Conservation (phyloP, 1,284 basidiomycete species). For the Heterobasidion annosum region DNA sequence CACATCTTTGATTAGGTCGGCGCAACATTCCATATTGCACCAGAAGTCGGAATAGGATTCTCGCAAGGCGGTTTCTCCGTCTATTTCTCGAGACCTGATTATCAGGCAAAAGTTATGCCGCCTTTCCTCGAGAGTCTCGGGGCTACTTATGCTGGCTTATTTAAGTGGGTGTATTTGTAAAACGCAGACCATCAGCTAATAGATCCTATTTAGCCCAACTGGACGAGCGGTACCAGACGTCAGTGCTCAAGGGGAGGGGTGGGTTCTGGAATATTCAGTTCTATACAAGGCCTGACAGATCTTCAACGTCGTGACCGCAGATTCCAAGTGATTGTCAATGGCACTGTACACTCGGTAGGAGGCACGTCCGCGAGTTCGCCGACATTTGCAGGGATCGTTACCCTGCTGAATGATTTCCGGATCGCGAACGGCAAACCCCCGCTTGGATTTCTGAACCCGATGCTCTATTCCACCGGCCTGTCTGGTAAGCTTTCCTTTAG, state of each 20-base stretch:
- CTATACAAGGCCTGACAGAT: neutral
- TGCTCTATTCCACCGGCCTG: slow-evolving; percentile 34
- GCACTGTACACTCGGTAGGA: slow-evolving; percentile 21
- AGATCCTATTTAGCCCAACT: slow-evolving; percentile 8
- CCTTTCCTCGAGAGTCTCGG: slow-evolving; percentile 23
- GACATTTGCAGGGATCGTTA: slow-evolving; percentile 42
- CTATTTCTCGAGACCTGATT: slow-evolving; percentile 29
- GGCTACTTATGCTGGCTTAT: slow-evolving; percentile 18
- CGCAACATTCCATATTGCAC: slow-evolving; percentile 16
- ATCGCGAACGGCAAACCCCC: slow-evolving; percentile 29
- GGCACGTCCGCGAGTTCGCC: slow-evolving; percentile 56
- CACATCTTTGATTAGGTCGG: neutral
- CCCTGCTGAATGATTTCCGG: slow-evolving; percentile 54
- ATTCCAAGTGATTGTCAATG: slow-evolving; percentile 14
- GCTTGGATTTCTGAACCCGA: slow-evolving; percentile 57
- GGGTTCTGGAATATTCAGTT: neutral
- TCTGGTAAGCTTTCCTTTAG: slow-evolving; percentile 11
- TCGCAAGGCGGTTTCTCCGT: slow-evolving; percentile 39
- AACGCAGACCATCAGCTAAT: neutral
- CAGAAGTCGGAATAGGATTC: slow-evolving; percentile 21
- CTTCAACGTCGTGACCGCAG: slow-evolving; percentile 1
- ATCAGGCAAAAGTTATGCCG: slow-evolving; percentile 26
- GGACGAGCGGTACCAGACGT: slow-evolving; percentile 31
- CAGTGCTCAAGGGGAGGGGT: slow-evolving; percentile 22
- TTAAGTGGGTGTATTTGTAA: slow-evolving; percentile 10